A percentile compares a stretch with the other conserved stretches of the same genome.
phyloP scores from a whole-genome alignment of 1,284 basidiomycete species.

The Phylloboletellus chloephorus region DNA sequence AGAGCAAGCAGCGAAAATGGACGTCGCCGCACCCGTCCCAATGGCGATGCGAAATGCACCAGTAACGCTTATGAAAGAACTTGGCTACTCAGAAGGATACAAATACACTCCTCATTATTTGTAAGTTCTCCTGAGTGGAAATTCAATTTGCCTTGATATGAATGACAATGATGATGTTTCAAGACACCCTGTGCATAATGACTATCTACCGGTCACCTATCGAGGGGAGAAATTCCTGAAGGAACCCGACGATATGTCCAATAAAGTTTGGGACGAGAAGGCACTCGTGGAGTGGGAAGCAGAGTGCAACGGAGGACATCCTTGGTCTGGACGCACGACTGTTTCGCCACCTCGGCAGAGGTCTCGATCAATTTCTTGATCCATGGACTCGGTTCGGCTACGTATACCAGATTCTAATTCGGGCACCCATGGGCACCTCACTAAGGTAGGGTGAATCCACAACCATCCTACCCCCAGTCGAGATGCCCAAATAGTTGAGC shows the following conservation, averaged over 20 bases:
- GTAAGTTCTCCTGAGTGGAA: constrained; percentile 36
- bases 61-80: constrained; percentile 74
- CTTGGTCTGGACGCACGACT: constrained; percentile 55
- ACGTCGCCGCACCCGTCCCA: constrained; percentile 61
- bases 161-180: constrained; percentile 8
- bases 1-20: constrained; percentile 53
- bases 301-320: constrained; percentile 52
- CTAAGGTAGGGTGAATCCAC: too few species aligned
- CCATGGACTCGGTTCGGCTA: not conserved
- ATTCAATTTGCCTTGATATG: not conserved
- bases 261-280: constrained; percentile 74
- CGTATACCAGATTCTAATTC: not conserved
- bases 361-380: constrained; percentile 4
- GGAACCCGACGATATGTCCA: constrained; percentile 45
- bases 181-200: constrained; percentile 72
- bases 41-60: constrained; percentile 84
- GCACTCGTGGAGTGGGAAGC: constrained; percentile 69
- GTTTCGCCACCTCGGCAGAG: not conserved
- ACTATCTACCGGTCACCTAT: constrained; percentile 48
- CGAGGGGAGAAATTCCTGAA: constrained; percentile 47
- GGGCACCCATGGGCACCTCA: too few species aligned
- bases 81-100: constrained; percentile 73
- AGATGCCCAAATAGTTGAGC: too few species aligned
- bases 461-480: too few species aligned
- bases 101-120: constrained; percentile 75